Evolutionary conservation across 2,329 filamentous ascomycete species (phyloP).

Genomic region (Penicillium sp.): DNA sequence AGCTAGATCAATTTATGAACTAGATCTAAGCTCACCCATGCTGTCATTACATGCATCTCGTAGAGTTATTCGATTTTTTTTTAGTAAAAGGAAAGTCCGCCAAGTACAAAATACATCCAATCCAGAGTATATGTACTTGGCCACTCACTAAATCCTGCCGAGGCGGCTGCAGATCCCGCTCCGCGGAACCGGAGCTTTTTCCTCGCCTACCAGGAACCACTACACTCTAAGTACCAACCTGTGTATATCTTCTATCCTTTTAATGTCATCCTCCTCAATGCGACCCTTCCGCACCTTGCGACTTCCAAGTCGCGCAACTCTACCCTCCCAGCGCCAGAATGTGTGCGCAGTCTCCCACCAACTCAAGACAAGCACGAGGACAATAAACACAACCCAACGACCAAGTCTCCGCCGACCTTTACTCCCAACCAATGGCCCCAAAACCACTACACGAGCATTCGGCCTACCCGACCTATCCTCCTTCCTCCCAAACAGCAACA

Average conservation of each 20-base stretch:
- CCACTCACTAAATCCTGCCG: background rate
- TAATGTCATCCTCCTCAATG: slow-evolving; percentile 11
- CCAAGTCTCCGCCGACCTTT: slow-evolving; percentile 3
- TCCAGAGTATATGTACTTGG: background rate
- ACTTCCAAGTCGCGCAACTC: slow-evolving; percentile 17
- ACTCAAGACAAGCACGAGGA: slow-evolving; percentile 1
- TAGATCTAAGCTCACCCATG: background rate
- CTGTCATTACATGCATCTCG: background rate
- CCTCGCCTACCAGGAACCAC: background rate
- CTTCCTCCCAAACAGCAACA: slow-evolving; percentile 25
- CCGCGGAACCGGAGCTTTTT: slow-evolving; percentile 13
- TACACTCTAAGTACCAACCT: slow-evolving; percentile 1
- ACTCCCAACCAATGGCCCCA: slow-evolving; percentile 5
- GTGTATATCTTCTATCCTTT: background rate
- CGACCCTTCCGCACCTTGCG: slow-evolving; percentile 11
- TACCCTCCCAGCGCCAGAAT: background rate
- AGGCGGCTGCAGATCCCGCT: slow-evolving; percentile 21
- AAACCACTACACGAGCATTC: slow-evolving; percentile 20
- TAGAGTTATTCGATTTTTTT: background rate
- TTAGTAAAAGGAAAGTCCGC: background rate
- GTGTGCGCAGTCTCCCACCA: background rate
- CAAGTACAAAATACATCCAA: background rate
- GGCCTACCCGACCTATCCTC: slow-evolving; percentile 33
- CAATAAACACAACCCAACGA: slow-evolving; percentile 17
- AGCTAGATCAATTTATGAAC: background rate